These are phyloP conservation scores for Phytophthora syringae DNA, from an alignment of 352 stramenopile genomes.

Conservation along the genomic window DNA sequence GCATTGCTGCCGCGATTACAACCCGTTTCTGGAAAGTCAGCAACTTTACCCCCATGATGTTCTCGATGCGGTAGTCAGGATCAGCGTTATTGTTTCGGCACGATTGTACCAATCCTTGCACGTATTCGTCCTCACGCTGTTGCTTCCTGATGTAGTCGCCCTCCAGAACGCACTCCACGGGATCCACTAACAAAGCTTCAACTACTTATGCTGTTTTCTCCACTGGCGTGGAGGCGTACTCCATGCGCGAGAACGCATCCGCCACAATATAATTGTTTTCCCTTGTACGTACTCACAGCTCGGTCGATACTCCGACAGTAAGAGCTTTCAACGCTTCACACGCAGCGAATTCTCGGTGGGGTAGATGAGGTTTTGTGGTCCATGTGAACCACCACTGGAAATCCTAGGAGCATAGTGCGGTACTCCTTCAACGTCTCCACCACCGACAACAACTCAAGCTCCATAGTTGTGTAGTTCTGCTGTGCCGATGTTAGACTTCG, in stretches of 20 bases:
- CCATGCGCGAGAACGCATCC: constrained; percentile 14
- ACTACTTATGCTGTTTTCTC: too few relatives aligned
- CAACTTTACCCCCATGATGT: background rate
- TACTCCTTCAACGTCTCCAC: constrained; percentile 18
- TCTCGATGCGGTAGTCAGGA: background rate
- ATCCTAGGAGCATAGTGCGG: constrained; percentile 9
- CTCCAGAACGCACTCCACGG: too few relatives aligned
- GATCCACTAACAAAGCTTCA: too few relatives aligned
- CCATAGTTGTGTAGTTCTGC: constrained; percentile 17
- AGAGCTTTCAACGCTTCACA: constrained; percentile 11
- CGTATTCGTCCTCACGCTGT: too few relatives aligned
- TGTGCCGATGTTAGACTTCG: background rate
- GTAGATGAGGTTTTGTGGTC: constrained; percentile 25
- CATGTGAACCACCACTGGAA: constrained; percentile 9
- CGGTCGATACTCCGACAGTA: constrained; percentile 6
- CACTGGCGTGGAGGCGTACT: too few relatives aligned
- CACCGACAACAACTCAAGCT: constrained; percentile 8
- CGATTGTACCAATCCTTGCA: too few relatives aligned
- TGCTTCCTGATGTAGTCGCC: too few relatives aligned
- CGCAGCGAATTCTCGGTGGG: constrained; percentile 3
- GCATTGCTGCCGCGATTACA: background rate
- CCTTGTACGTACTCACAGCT: background rate
- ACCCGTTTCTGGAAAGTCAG: constrained; percentile 9
- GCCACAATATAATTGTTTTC: background rate
- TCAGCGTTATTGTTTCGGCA: too few relatives aligned